Evolutionary conservation across 768 basidiomycete species (phyloP), one percentile per base, ranked within the genome.

Genomic region (Fomitopsis pulvina): DNA sequence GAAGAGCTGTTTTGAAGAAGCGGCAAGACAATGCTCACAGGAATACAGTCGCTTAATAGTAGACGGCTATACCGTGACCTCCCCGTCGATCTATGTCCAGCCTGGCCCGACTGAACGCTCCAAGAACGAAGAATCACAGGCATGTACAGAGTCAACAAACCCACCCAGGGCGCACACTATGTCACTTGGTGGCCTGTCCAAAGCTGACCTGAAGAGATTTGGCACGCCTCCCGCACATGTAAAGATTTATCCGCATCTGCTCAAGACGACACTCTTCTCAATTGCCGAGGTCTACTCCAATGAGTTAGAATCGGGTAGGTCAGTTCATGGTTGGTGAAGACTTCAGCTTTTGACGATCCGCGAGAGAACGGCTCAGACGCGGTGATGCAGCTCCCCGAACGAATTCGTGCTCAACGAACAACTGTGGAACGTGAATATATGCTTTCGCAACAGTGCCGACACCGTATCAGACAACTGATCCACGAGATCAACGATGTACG

Each of bases 401-500:
- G 12, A 6, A 52, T 59, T 10, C 38, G 40, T 2, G 18, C 10
- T 2, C 22, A 45, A 38, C 21, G 44, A 28, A 34, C 39, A 10
- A 20, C 28, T 0, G 21, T 52, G 3, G 16, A 42, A 10, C 43
- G 38, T 10, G 50, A 49, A 6, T 28, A 28, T 2, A 20, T 32
- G 6, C 12, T 39, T 9, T 32, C 52, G 1, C 7, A 14, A 8
- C 30, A 49, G 22, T 30, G 14, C n/a, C 50, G 47, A n/a, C 38
- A 39, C 6, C 50, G 21, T 4, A 49, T 56, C 11, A 34, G 48
- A 34, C 21, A 22, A n/a, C 52, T 59, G 3, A 42, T 57, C 25
- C 38, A 54, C 20, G 40, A 50, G 7, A 54, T 55, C 26, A 59
- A 55, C 43, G 45, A 48, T 12, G 58, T 55, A 34, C 27, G 22